Evolutionary conservation across 257 asterid genomes (phyloP).

Genomic region (Fraxinus pennsylvanica): DNA sequence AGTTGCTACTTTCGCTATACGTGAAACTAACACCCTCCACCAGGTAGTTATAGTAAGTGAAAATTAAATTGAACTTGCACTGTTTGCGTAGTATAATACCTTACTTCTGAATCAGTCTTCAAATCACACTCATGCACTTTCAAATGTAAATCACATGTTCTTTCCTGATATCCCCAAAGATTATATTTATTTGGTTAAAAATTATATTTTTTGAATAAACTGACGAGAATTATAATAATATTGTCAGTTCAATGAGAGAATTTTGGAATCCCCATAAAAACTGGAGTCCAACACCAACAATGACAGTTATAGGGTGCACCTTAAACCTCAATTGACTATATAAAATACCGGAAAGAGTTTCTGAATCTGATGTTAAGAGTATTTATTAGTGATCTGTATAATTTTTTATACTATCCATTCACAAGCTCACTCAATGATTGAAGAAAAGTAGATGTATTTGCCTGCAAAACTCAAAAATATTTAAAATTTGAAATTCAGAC

Average conservation of each 20-base stretch:
- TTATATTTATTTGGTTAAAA: background rate
- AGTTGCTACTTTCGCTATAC: background rate
- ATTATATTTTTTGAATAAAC: slow-evolving; percentile 3
- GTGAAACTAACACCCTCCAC: slow-evolving; percentile 9
- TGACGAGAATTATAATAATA: background rate
- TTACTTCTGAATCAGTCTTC: background rate
- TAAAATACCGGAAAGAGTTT: slow-evolving; percentile 4
- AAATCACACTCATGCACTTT: slow-evolving; percentile 3
- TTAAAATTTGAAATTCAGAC: slow-evolving; percentile 17
- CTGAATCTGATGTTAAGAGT: slow-evolving; percentile 3
- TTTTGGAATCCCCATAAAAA: background rate
- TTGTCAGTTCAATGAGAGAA: background rate
- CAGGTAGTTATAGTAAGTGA: background rate
- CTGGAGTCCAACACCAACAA: slow-evolving; percentile 15
- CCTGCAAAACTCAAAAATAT: slow-evolving; percentile 7
- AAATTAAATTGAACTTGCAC: background rate
- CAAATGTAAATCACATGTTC: background rate
- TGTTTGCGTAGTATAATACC: background rate
- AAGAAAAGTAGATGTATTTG: slow-evolving; percentile 6
- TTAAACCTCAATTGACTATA: slow-evolving; percentile 9
- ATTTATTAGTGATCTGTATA: background rate
- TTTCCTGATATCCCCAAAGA: background rate
- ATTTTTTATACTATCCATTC: background rate
- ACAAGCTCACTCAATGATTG: slow-evolving; percentile 11
- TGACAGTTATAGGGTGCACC: slow-evolving; percentile 14